Evolutionary conservation across 371 early-diverging fungal species (phyloP), one percentile per base, ranked within the genome.

Genomic region (Vairimorpha ceranae): DNA sequence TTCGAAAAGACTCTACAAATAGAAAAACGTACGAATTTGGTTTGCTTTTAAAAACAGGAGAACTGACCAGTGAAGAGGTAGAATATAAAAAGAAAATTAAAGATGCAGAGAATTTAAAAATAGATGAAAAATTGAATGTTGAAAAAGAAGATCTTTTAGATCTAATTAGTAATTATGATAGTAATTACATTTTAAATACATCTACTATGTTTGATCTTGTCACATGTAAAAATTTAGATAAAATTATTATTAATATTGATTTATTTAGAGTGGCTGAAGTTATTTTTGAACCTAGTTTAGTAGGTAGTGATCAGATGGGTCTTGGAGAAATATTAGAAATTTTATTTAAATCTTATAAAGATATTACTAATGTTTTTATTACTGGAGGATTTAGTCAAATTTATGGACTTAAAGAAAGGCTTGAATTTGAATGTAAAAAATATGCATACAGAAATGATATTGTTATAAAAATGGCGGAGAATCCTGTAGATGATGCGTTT

Each of bases 311-410:
- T 33, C 70, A 80, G 46, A 77, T 79, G 69, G 85, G 85, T 3
- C 23, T 84, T 0, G 59, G 72, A 32, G 85, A 84, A 58, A 77
- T 75, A 45, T 64, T 84, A 36, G 78, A 81, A 38, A 46, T 61
- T 30, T 52, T 80, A 36, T 36, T 43, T 14, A 59, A 23, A 23
- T 51, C 69, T 23, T 67, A 71, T 17, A n/a, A 59, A 25, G 59
- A 70, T 29, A 64, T 75, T 10, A 45, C 70, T 41, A 77, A 83
- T 41, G 69, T 83, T 14, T 78, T 84, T 36, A 21, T 84, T 10
- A 79, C 80, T 45, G 85, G 85, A 29, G 85, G 85, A n/a, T 83
- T 84, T 66, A 77, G 78, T 32, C 56, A 70, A 59, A 80, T 84
- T 30, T 25, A 65, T 64, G 78, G 75, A 7, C 35, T 84, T 7